Evolutionary conservation across 192 early-diverging fungal genomes (phyloP).

Genomic region (Ambispora gerdemannii): DNA sequence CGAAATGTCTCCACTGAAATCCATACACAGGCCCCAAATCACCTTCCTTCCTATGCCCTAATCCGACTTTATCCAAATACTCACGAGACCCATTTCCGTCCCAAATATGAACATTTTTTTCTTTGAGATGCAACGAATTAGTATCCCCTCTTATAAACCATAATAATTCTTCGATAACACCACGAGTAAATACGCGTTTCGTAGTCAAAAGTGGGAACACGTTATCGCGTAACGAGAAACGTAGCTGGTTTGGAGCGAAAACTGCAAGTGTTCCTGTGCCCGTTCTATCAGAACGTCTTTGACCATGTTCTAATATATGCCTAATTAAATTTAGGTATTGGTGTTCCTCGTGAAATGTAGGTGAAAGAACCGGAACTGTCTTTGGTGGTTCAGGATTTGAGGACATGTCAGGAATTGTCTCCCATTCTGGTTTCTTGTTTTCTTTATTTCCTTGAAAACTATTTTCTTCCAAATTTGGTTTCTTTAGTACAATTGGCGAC

Average conservation of each 20-base stretch:
- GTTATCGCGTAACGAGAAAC: constrained; percentile 75
- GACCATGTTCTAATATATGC: constrained; percentile 68
- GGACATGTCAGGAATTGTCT: not conserved
- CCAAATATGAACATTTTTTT: constrained; percentile 78
- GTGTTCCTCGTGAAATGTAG: constrained; percentile 79
- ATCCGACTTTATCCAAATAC: constrained; percentile 81
- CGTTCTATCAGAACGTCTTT: constrained; percentile 81
- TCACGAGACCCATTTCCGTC: constrained; percentile 89
- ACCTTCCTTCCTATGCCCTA: constrained; percentile 71
- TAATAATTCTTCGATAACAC: constrained; percentile 89
- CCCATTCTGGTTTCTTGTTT: not conserved
- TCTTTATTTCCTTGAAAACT: not conserved
- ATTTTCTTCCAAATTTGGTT: not conserved
- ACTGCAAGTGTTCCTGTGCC: constrained; percentile 80
- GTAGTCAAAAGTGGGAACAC: constrained; percentile 89
- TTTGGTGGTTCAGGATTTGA: not conserved
- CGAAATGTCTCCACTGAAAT: constrained; percentile 99
- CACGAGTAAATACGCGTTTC: constrained; percentile 89
- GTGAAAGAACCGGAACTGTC: not conserved
- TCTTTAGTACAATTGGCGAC: not conserved
- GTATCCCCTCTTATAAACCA: constrained; percentile 95
- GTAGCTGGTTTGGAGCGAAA: constrained; percentile 84
- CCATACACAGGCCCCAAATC: constrained; percentile 97
- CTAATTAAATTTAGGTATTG: constrained; percentile 85
- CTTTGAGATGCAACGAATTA: constrained; percentile 69